Conservation (phyloP, 2,329 filamentous ascomycete species). For the Aspergillus awamori region DNA sequence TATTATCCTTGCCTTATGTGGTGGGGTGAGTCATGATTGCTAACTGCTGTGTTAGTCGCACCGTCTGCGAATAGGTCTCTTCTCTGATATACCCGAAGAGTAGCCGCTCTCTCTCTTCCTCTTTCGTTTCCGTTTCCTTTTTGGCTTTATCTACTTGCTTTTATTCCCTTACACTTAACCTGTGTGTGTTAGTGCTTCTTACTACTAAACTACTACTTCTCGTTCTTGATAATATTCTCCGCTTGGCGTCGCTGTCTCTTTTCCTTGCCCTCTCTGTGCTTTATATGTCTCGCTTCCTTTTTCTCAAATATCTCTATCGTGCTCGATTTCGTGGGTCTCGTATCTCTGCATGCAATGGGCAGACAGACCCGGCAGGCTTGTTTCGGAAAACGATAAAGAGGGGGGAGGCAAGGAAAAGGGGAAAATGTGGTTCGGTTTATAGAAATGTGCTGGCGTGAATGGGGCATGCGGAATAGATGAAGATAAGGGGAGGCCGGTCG, state of each 20-base stretch:
- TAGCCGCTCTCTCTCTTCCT: conserved; percentile 32
- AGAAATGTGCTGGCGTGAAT: conserved; percentile 3
- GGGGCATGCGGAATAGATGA: conserved; percentile 3
- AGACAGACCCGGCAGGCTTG: neutral
- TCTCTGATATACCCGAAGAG: conserved; percentile 70
- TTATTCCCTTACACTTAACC: conserved; percentile 3
- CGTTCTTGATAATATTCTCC: conserved; percentile 14
- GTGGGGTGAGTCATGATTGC: conserved; percentile 14
- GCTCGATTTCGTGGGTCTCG: neutral
- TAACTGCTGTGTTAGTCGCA: conserved; percentile 62
- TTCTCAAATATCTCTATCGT: neutral
- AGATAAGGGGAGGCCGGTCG: neutral
- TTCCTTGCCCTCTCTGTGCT: neutral
- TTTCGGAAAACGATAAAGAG: neutral
- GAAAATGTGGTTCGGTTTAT: neutral
- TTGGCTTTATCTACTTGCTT: conserved; percentile 3
- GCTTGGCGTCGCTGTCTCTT: conserved; percentile 10
- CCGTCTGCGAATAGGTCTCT: conserved; percentile 74
- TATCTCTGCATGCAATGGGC: neutral
- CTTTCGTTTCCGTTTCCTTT: conserved; percentile 8
- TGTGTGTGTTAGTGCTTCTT: neutral
- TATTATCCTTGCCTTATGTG: conserved; percentile 27
- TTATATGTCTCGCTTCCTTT: neutral
- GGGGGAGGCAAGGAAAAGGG: neutral
- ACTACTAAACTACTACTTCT: conserved; percentile 6